Percentiles rank a stretch among this genome's conserved stretches.
These are phyloP conservation scores for Letharia lupina DNA, from an alignment of 495 filamentous ascomycete genomes.

Conservation along the genomic window DNA sequence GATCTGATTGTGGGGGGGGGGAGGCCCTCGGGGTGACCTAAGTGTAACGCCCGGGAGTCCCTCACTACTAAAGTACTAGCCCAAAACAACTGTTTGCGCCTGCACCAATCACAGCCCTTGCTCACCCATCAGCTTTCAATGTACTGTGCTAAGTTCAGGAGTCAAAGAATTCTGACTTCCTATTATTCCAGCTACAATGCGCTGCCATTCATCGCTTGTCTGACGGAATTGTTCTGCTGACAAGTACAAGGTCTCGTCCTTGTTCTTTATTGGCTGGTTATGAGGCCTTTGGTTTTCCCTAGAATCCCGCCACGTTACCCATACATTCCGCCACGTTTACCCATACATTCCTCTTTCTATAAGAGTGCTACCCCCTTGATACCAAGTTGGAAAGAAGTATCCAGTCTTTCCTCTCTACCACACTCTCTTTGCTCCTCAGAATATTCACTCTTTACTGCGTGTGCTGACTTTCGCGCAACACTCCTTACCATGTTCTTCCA, in stretches of 20 bases:
- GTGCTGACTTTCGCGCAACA: conserved; percentile 21
- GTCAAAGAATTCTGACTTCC: not conserved
- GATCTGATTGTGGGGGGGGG: conserved; percentile 6
- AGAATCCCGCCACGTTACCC: not conserved
- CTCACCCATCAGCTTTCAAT: not conserved
- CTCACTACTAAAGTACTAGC: not conserved
- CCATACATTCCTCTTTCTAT: conserved; percentile 16
- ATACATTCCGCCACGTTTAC: not conserved
- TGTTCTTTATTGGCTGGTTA: not conserved
- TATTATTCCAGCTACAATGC: not conserved
- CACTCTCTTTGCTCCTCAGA: conserved; percentile 1
- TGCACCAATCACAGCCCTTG: not conserved
- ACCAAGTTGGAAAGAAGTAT: not conserved
- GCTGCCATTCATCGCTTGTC: not conserved
- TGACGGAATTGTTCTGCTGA: not conserved
- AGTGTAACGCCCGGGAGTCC: not conserved
- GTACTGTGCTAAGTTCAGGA: not conserved
- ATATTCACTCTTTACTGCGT: conserved; percentile 17
- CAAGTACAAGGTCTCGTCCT: not conserved
- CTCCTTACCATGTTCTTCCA: conserved; percentile 18
- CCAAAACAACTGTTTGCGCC: not conserved
- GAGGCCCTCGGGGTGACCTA: not conserved
- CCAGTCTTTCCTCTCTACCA: not conserved
- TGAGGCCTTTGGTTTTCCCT: not conserved
- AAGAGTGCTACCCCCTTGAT: conserved; percentile 12